Evolutionary conservation across 1,284 basidiomycete genomes (phyloP).

Genomic region (Fomitopsis pinicola): DNA sequence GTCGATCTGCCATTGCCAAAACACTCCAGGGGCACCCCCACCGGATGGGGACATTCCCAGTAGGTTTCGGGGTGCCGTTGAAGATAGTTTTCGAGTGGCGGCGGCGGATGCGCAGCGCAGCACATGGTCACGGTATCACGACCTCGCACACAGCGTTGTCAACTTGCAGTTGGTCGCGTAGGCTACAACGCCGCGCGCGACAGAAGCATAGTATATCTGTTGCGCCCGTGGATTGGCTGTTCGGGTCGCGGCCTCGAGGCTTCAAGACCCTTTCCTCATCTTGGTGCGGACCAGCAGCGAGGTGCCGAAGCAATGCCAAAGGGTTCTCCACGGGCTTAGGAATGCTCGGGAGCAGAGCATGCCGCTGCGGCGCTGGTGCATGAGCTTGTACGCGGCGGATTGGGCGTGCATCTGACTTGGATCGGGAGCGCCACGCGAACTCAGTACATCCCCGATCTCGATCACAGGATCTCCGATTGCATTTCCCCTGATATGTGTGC

Average conservation of each 20-base stretch:
- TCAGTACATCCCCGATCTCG: neutral
- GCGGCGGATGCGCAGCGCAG: neutral
- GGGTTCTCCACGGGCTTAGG: neutral
- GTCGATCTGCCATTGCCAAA: neutral
- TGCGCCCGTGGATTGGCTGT: no score
- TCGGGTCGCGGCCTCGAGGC: no score
- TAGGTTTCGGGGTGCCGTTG: neutral
- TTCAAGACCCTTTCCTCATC: neutral
- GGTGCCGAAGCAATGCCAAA: no score
- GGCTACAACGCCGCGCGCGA: neutral
- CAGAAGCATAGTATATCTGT: no score
- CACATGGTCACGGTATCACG: neutral
- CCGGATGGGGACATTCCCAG: neutral
- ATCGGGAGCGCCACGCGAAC: neutral
- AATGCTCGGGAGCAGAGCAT: neutral
- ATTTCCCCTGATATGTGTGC: neutral
- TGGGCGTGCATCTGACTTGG: neutral
- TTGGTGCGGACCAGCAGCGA: neutral
- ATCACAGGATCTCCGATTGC: neutral
- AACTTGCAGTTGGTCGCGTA: neutral
- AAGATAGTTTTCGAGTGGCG: neutral
- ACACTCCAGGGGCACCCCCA: neutral
- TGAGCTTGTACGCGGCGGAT: neutral
- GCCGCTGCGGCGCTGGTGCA: neutral
- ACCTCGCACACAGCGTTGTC: neutral